These are phyloP conservation scores for Phytophthora idaei DNA, from an alignment of 352 stramenopile genomes.

Conservation along the genomic window DNA sequence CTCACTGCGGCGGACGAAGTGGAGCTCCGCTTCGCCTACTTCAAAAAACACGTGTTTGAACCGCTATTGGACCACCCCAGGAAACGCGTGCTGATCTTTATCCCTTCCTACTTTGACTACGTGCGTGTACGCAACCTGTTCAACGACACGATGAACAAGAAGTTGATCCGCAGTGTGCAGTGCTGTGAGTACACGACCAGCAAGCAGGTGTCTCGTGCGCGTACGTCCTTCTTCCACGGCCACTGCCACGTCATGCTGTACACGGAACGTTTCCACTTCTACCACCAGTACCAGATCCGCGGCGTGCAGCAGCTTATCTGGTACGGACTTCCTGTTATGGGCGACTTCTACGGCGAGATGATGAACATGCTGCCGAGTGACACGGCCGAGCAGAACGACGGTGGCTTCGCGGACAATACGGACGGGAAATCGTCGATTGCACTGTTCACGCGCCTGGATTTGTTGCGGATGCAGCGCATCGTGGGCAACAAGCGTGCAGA, in stretches of 20 bases:
- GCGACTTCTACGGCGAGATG: conserved; percentile 80
- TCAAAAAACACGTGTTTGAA: conserved; percentile 79
- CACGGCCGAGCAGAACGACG: conserved; percentile 25
- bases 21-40: conserved; percentile 78
- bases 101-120: conserved; percentile 88
- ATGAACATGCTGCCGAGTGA: conserved; percentile 72
- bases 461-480: conserved; percentile 73
- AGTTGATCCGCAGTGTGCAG: conserved; percentile 69
- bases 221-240: conserved; percentile 79
- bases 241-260: conserved; percentile 81
- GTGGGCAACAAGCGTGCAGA: conserved; percentile 71
- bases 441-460: conserved; percentile 66
- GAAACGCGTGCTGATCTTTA: conserved; percentile 80
- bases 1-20: conserved; percentile 53
- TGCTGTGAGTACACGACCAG: conserved; percentile 82
- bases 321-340: conserved; percentile 70
- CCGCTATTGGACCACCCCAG: conserved; percentile 69
- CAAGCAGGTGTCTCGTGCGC: conserved; percentile 67
- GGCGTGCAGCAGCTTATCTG: conserved; percentile 80
- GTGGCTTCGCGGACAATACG: conserved; percentile 24
- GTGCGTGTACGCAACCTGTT: conserved; percentile 89
- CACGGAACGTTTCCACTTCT: conserved; percentile 88
- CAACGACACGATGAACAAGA: conserved; percentile 72
- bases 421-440: conserved; percentile 62
- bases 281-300: conserved; percentile 85